phyloP scores from a whole-genome alignment of 805 yeast species.

The Teunomyces atbi region DNA sequence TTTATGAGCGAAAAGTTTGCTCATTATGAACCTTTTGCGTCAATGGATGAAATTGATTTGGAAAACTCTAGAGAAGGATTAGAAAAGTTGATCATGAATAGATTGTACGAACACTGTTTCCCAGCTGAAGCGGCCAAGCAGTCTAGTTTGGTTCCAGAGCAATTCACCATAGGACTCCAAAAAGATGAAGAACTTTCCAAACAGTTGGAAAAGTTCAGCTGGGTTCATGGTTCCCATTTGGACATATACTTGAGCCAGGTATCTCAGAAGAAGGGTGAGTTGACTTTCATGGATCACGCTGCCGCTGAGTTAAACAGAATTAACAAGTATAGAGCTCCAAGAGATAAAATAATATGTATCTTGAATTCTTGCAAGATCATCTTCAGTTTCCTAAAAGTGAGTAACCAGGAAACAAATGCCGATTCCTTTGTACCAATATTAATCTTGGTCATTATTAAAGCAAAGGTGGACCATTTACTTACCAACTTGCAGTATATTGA shows the following conservation, averaged over 20 bases:
- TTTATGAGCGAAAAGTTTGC: constrained; percentile 67
- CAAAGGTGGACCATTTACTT: constrained; percentile 61
- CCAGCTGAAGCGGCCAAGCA: constrained; percentile 63
- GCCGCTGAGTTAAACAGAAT: constrained; percentile 73
- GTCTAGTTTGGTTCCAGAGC: constrained; percentile 32
- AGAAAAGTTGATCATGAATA: constrained; percentile 88
- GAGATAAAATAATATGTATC: constrained; percentile 90
- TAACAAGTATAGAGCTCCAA: constrained; percentile 83
- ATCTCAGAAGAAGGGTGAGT: constrained; percentile 22
- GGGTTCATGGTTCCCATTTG: constrained; percentile 73
- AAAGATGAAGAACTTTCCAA: constrained; percentile 53
- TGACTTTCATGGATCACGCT: constrained; percentile 58
- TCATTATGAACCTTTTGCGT: constrained; percentile 69
- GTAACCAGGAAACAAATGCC: constrained; percentile 74
- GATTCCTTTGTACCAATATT: constrained; percentile 91
- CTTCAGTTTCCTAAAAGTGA: constrained; percentile 77
- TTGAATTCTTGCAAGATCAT: constrained; percentile 91
- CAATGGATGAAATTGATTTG: constrained; percentile 54
- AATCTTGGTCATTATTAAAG: constrained; percentile 72
- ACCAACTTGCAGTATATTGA: constrained; percentile 86
- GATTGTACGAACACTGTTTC: constrained; percentile 73
- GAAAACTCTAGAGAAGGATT: constrained; percentile 84
- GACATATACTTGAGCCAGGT: constrained; percentile 58
- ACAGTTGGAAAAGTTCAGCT: constrained; percentile 61
- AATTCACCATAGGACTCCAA: constrained; percentile 55